These are phyloP conservation scores for Phytophthora tubulina DNA, from an alignment of 352 stramenopile species.

Conservation along the genomic window DNA sequence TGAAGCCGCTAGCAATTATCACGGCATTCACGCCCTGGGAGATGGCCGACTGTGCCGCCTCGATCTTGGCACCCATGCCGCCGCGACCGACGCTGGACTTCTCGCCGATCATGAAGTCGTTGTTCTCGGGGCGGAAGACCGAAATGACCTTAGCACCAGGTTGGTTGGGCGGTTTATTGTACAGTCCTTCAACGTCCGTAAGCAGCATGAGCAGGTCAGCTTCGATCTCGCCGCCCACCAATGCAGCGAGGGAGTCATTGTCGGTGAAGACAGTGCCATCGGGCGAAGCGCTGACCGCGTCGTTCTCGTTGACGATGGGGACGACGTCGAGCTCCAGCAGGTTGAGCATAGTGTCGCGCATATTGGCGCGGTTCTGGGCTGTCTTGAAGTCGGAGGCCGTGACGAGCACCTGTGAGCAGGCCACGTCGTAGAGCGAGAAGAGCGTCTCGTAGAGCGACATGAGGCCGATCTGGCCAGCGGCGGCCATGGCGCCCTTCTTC, in stretches of 20 bases:
- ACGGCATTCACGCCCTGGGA: slow-evolving; percentile 91
- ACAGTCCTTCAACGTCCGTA: slow-evolving; percentile 98
- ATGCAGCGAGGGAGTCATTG: slow-evolving; percentile 95
- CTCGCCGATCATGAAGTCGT: slow-evolving; percentile 77
- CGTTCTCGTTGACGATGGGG: slow-evolving; percentile 99
- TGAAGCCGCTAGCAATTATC: slow-evolving; percentile 94
- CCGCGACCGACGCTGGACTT: slow-evolving; percentile 90
- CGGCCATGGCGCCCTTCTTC: slow-evolving; percentile 89
- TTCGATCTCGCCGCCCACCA: slow-evolving; percentile 91
- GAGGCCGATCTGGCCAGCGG: slow-evolving; percentile 97
- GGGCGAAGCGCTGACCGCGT: slow-evolving; percentile 92
- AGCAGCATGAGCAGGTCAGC: slow-evolving; percentile 96
- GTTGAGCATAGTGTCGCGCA: slow-evolving; percentile 91
- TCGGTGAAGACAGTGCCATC: slow-evolving; percentile 94
- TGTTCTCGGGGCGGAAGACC: slow-evolving; percentile 68
- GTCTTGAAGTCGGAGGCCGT: slow-evolving; percentile 88
- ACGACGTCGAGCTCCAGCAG: slow-evolving; percentile 97
- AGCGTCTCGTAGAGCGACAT: slow-evolving; percentile 98
- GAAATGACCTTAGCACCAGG: slow-evolving; percentile 85
- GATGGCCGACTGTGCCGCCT: slow-evolving; percentile 90
- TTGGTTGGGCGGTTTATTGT: slow-evolving; percentile 87
- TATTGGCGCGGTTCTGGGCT: slow-evolving; percentile 83
- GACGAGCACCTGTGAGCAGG: slow-evolving; percentile 93
- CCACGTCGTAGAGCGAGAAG: slow-evolving; percentile 95
- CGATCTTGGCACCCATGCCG: slow-evolving; percentile 97